phyloP scores from a whole-genome alignment of 1,284 basidiomycete species.

The Melampsora americana region DNA sequence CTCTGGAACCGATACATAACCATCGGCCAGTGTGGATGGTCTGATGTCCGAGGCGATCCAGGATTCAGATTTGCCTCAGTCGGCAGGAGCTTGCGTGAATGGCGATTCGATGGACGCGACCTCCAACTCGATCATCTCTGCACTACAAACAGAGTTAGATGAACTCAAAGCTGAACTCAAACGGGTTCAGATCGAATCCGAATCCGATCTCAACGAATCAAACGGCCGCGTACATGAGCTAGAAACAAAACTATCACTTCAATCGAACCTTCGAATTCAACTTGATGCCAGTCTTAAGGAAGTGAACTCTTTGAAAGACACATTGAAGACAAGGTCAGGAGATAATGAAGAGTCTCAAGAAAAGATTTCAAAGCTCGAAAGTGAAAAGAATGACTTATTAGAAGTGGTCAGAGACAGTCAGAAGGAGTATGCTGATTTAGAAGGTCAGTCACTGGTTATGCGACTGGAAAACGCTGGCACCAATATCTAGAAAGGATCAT shows the following conservation, averaged over 20 bases:
- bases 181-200: constrained; percentile 35
- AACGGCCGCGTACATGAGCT: constrained; percentile 15
- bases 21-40: constrained; percentile 4
- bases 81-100: background rate
- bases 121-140: background rate
- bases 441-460: constrained; percentile 17
- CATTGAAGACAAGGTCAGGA: background rate
- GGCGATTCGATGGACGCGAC: background rate
- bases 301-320: constrained; percentile 13
- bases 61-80: constrained; percentile 1
- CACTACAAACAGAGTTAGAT: constrained; percentile 20
- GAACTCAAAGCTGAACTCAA: constrained; percentile 22
- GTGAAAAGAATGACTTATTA: constrained; percentile 30
- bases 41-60: constrained; percentile 8
- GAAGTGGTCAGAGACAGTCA: constrained; percentile 31
- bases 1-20: background rate
- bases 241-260: constrained; percentile 13
- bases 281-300: constrained; percentile 26
- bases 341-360: constrained; percentile 1
- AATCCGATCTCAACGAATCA: constrained; percentile 26
- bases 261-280: constrained; percentile 9
- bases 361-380: constrained; percentile 8
- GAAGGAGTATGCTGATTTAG: constrained; percentile 25
- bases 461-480: background rate
- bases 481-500: background rate